Percentiles rank a stretch among this genome's conserved stretches.
phyloP scores from a whole-genome alignment of 352 stramenopile species.

The Phytophthora pluvialis region DNA sequence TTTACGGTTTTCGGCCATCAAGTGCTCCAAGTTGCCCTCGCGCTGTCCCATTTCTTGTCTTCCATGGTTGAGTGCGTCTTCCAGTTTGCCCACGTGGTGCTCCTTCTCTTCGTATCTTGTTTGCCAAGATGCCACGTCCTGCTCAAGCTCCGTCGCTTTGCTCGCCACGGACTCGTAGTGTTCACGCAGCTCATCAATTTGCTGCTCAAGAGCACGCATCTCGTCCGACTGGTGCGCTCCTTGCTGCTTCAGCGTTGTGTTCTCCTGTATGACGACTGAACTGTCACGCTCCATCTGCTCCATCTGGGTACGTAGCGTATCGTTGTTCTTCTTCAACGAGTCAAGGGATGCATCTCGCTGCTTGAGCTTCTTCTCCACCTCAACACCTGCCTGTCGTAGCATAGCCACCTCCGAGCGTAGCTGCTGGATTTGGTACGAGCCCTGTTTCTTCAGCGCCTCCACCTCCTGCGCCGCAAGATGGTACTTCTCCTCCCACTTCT shows the following conservation, averaged over 20 bases:
- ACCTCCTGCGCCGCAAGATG: conserved; percentile 58
- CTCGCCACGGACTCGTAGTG: conserved; percentile 43
- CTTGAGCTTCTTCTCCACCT: conserved; percentile 58
- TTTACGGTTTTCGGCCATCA: conserved; percentile 53
- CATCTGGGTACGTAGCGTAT: conserved; percentile 46
- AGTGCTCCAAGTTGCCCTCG: conserved; percentile 41
- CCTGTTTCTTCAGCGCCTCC: conserved; percentile 56
- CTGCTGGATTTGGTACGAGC: conserved; percentile 60
- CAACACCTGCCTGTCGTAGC: conserved; percentile 50
- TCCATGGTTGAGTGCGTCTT: conserved; percentile 34
- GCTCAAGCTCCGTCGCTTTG: conserved; percentile 43
- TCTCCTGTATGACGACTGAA: conserved; percentile 45
- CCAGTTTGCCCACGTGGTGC: conserved; percentile 33
- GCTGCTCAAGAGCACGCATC: conserved; percentile 46
- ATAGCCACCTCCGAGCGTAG: conserved; percentile 54
- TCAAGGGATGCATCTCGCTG: conserved; percentile 48
- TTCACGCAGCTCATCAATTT: conserved; percentile 53
- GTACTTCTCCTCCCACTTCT: conserved; percentile 84
- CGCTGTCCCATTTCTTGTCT: conserved; percentile 45
- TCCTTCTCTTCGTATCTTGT: conserved; percentile 47
- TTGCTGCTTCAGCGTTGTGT: conserved; percentile 53
- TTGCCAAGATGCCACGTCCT: conserved; percentile 45
- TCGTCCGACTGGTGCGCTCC: conserved; percentile 42
- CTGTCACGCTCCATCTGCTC: conserved; percentile 57
- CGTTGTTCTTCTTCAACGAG: conserved; percentile 47